Conservation (phyloP, 257 asterid species). For the Fraxinus quadrangulata region DNA sequence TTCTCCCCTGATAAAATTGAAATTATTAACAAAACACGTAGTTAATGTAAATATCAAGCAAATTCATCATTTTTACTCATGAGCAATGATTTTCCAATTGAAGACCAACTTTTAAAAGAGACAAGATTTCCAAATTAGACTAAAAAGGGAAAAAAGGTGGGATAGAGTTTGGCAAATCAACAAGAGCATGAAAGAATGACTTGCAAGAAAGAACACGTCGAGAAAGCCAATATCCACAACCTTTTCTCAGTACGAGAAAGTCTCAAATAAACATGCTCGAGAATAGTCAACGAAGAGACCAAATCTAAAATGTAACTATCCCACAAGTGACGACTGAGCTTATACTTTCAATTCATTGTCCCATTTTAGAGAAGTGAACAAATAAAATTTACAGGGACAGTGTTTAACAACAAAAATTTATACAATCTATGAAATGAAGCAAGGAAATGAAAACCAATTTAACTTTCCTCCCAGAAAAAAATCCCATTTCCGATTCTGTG, state of each 20-base stretch:
- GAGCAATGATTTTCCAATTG: not conserved
- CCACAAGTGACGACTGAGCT: not conserved
- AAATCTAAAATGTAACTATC: not conserved
- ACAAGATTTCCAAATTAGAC: not conserved
- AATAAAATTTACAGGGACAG: not conserved
- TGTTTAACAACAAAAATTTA: not conserved
- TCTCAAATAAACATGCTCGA: not conserved
- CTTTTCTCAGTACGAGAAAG: not conserved
- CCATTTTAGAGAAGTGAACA: not conserved
- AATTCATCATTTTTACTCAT: not conserved
- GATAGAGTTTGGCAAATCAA: not conserved
- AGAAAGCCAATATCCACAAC: not conserved
- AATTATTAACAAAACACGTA: constrained; percentile 9
- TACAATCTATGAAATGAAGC: not conserved
- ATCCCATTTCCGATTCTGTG: not conserved
- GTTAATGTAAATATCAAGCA: not conserved
- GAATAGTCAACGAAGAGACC: not conserved
- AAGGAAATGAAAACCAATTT: not conserved
- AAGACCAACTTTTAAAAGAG: not conserved
- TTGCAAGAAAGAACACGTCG: not conserved
- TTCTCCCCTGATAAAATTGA: constrained; percentile 21
- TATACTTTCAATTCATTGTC: too few species aligned
- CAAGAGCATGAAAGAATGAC: not conserved
- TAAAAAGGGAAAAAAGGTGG: not conserved
- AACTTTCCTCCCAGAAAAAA: not conserved